Evolutionary conservation across 176 grass and related monocot species (phyloP).

Genomic region (Miscanthus lutarioriparius): DNA sequence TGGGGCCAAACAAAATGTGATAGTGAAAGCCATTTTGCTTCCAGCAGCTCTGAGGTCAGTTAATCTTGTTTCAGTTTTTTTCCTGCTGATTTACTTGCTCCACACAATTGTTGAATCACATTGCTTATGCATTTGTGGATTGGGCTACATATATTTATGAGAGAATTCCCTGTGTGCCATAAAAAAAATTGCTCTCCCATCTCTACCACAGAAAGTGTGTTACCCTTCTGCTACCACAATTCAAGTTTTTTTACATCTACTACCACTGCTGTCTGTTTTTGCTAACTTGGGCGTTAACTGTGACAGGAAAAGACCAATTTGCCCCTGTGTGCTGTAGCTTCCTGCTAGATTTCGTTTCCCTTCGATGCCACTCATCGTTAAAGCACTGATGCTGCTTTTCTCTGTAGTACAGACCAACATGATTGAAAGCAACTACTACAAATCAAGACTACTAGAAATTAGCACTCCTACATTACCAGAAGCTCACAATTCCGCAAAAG

Average conservation of each 20-base stretch:
- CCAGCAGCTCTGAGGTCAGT: slow-evolving; percentile 46
- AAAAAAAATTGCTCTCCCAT: background rate
- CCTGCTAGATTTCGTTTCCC: background rate
- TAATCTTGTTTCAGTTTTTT: slow-evolving; percentile 8
- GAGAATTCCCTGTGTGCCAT: background rate
- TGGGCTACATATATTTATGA: background rate
- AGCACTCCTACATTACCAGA: background rate
- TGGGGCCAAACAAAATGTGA: slow-evolving; percentile 78
- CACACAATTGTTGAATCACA: background rate
- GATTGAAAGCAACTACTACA: background rate
- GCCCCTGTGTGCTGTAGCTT: background rate
- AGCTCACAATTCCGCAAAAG: background rate
- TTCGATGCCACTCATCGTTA: background rate
- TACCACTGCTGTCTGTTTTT: background rate
- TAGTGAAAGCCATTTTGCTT: slow-evolving; percentile 29
- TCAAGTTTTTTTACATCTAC: background rate
- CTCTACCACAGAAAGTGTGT: background rate
- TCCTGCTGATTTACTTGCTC: background rate
- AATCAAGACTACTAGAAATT: background rate
- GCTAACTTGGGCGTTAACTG: background rate
- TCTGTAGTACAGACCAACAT: background rate
- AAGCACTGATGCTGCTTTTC: background rate
- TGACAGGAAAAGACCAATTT: background rate
- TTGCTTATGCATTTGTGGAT: background rate
- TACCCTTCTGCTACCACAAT: background rate